These are phyloP conservation scores for Aphanomyces cochlioides DNA, from an alignment of 352 stramenopile species.

Conservation along the genomic window DNA sequence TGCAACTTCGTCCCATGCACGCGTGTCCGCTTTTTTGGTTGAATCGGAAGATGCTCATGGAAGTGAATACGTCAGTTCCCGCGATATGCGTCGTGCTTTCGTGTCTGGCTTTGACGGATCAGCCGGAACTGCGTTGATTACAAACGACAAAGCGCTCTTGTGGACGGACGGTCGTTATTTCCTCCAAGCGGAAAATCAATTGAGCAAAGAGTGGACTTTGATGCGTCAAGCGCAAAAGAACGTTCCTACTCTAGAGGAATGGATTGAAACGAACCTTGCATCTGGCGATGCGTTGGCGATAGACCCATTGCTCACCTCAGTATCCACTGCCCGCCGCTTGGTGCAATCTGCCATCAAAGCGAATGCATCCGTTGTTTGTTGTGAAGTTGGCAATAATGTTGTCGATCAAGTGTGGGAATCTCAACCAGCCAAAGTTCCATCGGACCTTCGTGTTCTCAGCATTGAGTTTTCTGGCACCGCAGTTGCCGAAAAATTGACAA, in stretches of 20 bases:
- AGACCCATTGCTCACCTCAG: slow-evolving; percentile 92
- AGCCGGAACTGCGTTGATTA: slow-evolving; percentile 91
- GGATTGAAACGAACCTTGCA: slow-evolving; percentile 61
- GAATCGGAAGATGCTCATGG: slow-evolving; percentile 97
- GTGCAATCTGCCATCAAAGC: slow-evolving; percentile 64
- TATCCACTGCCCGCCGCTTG: slow-evolving; percentile 69
- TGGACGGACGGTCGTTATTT: slow-evolving; percentile 99
- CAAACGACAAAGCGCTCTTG: slow-evolving; percentile 82
- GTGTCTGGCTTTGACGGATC: slow-evolving; percentile 96
- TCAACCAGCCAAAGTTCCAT: slow-evolving; percentile 62
- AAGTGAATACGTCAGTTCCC: slow-evolving; percentile 96
- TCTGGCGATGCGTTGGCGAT: slow-evolving; percentile 86
- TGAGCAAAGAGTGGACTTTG: slow-evolving; percentile 92
- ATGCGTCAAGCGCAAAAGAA: slow-evolving; percentile 93
- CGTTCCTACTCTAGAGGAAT: slow-evolving; percentile 88
- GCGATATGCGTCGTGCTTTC: slow-evolving; percentile 94
- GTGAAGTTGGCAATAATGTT: slow-evolving; percentile 87
- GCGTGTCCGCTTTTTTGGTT: slow-evolving; percentile 89
- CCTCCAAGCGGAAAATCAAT: slow-evolving; percentile 92
- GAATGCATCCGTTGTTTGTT: slow-evolving; percentile 61
- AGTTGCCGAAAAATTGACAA: slow-evolving; percentile 87
- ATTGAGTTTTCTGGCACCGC: slow-evolving; percentile 91
- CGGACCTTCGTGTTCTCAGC: slow-evolving; percentile 88
- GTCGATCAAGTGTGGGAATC: slow-evolving; percentile 93
- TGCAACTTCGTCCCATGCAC: not conserved